Evolutionary conservation across 306 rosid species (phyloP).

Genomic region (Myrica gale): DNA sequence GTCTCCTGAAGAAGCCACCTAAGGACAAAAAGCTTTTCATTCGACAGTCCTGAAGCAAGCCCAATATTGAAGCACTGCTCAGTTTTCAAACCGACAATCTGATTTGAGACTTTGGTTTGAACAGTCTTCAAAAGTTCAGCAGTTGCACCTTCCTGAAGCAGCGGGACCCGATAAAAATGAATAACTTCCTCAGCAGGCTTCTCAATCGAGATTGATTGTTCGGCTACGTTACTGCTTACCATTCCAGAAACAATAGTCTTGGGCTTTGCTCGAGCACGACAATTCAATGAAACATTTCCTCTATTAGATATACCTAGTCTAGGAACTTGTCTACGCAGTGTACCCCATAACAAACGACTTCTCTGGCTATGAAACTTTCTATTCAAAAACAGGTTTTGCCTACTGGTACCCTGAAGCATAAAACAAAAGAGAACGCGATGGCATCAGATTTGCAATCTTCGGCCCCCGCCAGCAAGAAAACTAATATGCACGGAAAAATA

Average conservation of each 20-base stretch:
- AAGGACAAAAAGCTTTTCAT: constrained; percentile 49
- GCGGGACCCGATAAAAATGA: constrained; percentile 65
- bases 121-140: constrained; percentile 65
- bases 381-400: constrained; percentile 40
- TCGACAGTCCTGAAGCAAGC: constrained; percentile 46
- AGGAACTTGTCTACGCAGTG: constrained; percentile 12
- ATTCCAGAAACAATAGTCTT: constrained; percentile 50
- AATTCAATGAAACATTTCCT: constrained; percentile 41
- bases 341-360: constrained; percentile 52
- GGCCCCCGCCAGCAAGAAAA: background rate
- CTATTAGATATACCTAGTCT: constrained; percentile 17
- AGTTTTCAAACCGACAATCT: constrained; percentile 63
- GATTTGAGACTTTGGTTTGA: constrained; percentile 62
- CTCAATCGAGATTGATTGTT: constrained; percentile 43
- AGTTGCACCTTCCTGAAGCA: constrained; percentile 68
- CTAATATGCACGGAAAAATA: background rate
- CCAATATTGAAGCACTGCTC: constrained; percentile 85
- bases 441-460: background rate
- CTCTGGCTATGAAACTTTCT: constrained; percentile 37
- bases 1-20: constrained; percentile 90
- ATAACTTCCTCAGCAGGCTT: constrained; percentile 50
- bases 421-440: background rate
- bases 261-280: constrained; percentile 48
- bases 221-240: constrained; percentile 43
- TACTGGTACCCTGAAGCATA: constrained; percentile 50